phyloP scores from a whole-genome alignment of 192 early-diverging fungal genomes.

The Cladochytrium replicatum region DNA sequence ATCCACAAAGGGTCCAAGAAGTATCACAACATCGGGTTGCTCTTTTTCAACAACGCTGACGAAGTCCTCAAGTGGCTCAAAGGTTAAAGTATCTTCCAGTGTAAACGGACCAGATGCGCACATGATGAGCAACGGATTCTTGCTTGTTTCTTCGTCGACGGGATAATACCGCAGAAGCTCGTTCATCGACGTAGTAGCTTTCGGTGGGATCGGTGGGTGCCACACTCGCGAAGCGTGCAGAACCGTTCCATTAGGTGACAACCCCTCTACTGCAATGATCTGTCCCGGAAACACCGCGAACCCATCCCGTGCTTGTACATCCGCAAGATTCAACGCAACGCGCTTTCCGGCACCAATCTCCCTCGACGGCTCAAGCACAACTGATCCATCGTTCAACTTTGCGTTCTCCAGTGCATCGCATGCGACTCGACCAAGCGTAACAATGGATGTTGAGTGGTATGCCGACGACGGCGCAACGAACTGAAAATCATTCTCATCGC shows the following conservation, averaged over 20 bases:
- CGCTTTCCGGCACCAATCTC: slow-evolving; percentile 61
- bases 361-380: slow-evolving; percentile 75
- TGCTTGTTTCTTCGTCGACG: slow-evolving; percentile 19
- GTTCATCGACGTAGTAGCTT: slow-evolving; percentile 32
- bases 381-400: slow-evolving; percentile 57
- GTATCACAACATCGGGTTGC: slow-evolving; percentile 68
- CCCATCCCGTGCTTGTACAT: slow-evolving; percentile 28
- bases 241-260: slow-evolving; percentile 28
- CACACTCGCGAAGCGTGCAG: slow-evolving; percentile 22
- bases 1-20: slow-evolving; percentile 53
- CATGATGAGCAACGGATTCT: slow-evolving; percentile 43
- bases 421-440: slow-evolving; percentile 72
- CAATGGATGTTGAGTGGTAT: slow-evolving; percentile 45
- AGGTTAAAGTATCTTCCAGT: slow-evolving; percentile 64
- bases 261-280: slow-evolving; percentile 63
- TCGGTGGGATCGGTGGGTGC: slow-evolving; percentile 35
- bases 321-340: slow-evolving; percentile 51
- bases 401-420: slow-evolving; percentile 50
- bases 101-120: slow-evolving; percentile 83
- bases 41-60: slow-evolving; percentile 40
- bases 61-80: slow-evolving; percentile 74
- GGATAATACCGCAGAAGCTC: slow-evolving; percentile 35
- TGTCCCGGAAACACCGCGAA: slow-evolving; percentile 86
- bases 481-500: background rate
- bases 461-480: background rate